phyloP scores from a whole-genome alignment of 2,329 filamentous ascomycete species.

The Fusarium keratoplasticum region DNA sequence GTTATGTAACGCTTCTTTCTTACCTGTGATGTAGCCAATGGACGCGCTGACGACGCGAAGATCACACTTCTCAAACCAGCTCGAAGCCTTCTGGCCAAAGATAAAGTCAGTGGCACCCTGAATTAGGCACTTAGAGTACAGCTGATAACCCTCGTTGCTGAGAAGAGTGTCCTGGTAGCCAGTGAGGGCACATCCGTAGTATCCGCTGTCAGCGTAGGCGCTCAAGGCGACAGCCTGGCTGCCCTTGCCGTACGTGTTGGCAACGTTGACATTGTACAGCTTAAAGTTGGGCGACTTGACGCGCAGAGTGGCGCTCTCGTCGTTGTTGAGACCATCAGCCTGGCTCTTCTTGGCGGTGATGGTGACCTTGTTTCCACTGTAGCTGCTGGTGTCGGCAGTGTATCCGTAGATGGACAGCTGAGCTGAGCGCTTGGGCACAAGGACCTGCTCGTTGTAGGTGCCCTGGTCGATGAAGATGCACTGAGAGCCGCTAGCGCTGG shows the following conservation, averaged over 20 bases:
- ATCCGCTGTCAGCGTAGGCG: slow-evolving; percentile 57
- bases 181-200: slow-evolving; percentile 58
- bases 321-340: slow-evolving; percentile 62
- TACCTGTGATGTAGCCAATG: slow-evolving; percentile 57
- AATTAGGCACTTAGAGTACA: slow-evolving; percentile 59
- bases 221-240: slow-evolving; percentile 61
- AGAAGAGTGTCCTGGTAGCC: slow-evolving; percentile 65
- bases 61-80: slow-evolving; percentile 59
- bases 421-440: slow-evolving; percentile 60
- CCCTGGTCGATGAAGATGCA: slow-evolving; percentile 75
- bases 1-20: neutral
- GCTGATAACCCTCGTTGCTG: slow-evolving; percentile 58
- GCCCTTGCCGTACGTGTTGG: slow-evolving; percentile 60
- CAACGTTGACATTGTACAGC: slow-evolving; percentile 71
- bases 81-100: slow-evolving; percentile 56
- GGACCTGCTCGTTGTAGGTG: slow-evolving; percentile 63
- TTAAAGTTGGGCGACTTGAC: slow-evolving; percentile 63
- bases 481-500: slow-evolving; percentile 59
- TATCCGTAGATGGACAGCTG: slow-evolving; percentile 68
- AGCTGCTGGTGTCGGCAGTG: slow-evolving; percentile 61
- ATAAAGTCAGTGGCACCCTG: slow-evolving; percentile 63
- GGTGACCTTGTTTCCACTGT: slow-evolving; percentile 68
- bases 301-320: slow-evolving; percentile 60
- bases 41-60: slow-evolving; percentile 51
- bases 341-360: slow-evolving; percentile 57